Evolutionary conservation across 1,139 yeast species (phyloP).

Genomic region (Protomyces lactucae-debilis): DNA sequence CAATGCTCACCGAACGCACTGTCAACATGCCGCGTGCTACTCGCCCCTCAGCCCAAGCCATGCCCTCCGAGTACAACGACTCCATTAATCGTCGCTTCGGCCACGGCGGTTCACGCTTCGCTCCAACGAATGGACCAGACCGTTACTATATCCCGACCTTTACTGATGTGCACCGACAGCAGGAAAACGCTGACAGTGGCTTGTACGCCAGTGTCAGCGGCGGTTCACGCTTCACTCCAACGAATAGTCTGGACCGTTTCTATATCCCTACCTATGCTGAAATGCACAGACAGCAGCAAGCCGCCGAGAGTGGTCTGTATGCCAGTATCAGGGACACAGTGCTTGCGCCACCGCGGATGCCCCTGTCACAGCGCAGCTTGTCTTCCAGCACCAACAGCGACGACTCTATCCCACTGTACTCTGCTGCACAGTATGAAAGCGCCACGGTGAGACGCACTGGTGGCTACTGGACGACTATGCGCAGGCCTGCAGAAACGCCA

Average conservation of each 20-base stretch:
- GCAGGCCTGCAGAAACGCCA: too few relatives aligned
- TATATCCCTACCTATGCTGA: background rate
- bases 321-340: too few relatives aligned
- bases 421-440: background rate
- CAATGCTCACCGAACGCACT: slow-evolving; percentile 8
- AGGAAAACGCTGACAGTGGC: background rate
- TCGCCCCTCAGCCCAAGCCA: slow-evolving; percentile 15
- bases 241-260: background rate
- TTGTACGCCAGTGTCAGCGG: background rate
- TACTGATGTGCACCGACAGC: background rate
- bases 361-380: too few relatives aligned
- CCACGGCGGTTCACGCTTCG: background rate
- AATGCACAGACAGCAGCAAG: background rate
- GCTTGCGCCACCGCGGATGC: too few relatives aligned
- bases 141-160: background rate
- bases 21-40: slow-evolving; percentile 22
- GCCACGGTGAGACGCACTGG: background rate
- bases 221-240: background rate
- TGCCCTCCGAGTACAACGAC: background rate
- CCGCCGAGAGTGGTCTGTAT: too few relatives aligned
- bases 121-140: background rate
- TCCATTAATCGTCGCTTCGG: background rate
- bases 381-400: too few relatives aligned
- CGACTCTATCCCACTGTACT: background rate
- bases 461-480: background rate